Evolutionary conservation across 768 basidiomycete species (phyloP), one percentile per base, ranked within the genome.

Genomic region (Obba rivulosa): DNA sequence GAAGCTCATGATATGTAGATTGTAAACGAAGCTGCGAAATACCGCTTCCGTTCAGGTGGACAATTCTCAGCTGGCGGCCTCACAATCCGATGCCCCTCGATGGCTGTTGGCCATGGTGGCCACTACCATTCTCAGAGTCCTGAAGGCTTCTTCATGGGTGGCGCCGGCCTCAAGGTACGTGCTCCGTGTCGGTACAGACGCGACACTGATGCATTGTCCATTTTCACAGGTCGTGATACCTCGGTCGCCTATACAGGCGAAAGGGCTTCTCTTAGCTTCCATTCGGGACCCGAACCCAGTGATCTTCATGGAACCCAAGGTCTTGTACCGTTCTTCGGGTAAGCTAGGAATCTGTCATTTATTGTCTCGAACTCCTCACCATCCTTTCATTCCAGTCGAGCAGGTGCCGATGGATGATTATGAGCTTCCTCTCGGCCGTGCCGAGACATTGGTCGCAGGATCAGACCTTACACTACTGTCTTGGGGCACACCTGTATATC

Each of bases 121-220:
- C 66, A 94, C 49, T 97, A 96, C 62, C 93, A 97, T 60, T 94
- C 91, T 7, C 93, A 97, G 66, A 92, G 89, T 48, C 93, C 93
- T 3, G 94, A 97, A 66, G 92, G 87, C 1, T 97, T 85, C 69
- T 97, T 97, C 65, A 78, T 95, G 73, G 92, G 87, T 28, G 92
- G 90, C 8, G 72, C 90, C 0, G 93, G 93, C 1, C 62, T 97
- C 36, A 96, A 96, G 75, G 92, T 88, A 49, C 13, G 37, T 40
- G 35, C 8, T n/a, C n/a, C n/a, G n/a, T n/a, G n/a, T n/a, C n/a
- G n/a, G n/a, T n/a, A n/a, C 5, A 31, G 28, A 5, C 5, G 5
- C 13, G 7, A 31, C 28, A 31, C 28, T 31, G 28, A 13, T 13
- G 5, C 28, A 31, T 31, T n/a, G 28, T 46, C 16, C 17, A 25